phyloP scores from a whole-genome alignment of 345 rosid species.

The Lepidium aucheri region DNA sequence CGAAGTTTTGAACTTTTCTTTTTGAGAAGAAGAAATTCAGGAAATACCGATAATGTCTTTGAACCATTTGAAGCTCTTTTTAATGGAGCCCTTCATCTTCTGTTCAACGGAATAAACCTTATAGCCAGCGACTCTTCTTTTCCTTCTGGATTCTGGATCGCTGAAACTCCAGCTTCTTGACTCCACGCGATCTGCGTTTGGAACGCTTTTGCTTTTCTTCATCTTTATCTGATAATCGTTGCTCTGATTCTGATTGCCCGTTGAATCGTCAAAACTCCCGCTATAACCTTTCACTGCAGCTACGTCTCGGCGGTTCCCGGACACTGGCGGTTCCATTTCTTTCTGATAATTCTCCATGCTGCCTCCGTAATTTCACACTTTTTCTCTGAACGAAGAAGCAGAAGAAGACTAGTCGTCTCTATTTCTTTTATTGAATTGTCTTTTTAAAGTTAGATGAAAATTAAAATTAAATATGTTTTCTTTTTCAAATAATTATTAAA shows the following conservation, averaged over 20 bases:
- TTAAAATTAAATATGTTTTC: background rate
- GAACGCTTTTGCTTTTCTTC: constrained; percentile 26
- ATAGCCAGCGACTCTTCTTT: constrained; percentile 82
- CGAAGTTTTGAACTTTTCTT: background rate
- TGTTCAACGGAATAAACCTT: constrained; percentile 77
- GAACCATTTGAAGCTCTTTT: constrained; percentile 89
- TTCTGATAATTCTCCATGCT: constrained; percentile 14
- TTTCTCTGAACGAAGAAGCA: constrained; percentile 11
- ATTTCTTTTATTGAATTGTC: background rate
- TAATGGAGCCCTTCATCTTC: constrained; percentile 79
- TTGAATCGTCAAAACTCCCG: constrained; percentile 6
- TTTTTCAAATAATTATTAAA: background rate
- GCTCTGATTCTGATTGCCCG: constrained; percentile 14
- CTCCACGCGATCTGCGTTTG: constrained; percentile 22
- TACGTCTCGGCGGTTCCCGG: constrained; percentile 1
- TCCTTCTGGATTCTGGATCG: constrained; percentile 89
- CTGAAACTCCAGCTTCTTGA: constrained; percentile 57
- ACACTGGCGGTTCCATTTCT: constrained; percentile 14
- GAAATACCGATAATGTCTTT: constrained; percentile 37
- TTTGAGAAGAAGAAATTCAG: background rate
- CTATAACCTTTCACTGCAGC: constrained; percentile 9
- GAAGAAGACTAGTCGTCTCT: constrained; percentile 1
- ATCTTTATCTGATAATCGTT: constrained; percentile 15
- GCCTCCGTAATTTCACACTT: background rate
- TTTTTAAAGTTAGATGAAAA: background rate